Conservation (phyloP, 169 alveolate genomes). For the Plasmodium inui region DNA sequence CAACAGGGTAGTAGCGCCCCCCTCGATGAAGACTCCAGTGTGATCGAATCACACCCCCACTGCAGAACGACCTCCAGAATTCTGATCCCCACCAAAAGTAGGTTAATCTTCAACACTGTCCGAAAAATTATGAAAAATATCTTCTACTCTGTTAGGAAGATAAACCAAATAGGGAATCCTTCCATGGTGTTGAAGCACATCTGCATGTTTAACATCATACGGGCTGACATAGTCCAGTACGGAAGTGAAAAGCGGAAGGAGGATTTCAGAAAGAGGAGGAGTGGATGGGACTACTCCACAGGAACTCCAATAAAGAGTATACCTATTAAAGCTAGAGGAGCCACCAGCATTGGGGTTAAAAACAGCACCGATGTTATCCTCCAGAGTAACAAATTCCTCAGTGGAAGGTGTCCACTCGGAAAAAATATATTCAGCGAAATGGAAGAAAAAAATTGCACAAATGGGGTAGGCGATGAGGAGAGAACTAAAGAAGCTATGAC, state of each 20-base stretch:
- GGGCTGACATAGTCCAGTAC: slow-evolving; percentile 1
- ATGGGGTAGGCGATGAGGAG: not conserved
- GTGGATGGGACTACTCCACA: not conserved
- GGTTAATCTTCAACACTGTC: slow-evolving; percentile 20
- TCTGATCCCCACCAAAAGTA: not conserved
- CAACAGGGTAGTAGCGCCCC: not conserved
- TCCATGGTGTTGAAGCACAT: slow-evolving; percentile 6
- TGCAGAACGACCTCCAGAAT: not conserved
- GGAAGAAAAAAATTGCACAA: not conserved
- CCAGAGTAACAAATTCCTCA: not conserved
- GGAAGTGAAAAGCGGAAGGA: not conserved
- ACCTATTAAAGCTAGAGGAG: not conserved
- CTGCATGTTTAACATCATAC: slow-evolving; percentile 18
- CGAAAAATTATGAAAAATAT: slow-evolving; percentile 59
- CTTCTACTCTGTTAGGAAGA: slow-evolving; percentile 25
- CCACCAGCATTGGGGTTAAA: not conserved
- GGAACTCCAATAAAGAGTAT: not conserved
- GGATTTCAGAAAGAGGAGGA: not conserved
- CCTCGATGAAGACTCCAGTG: not conserved
- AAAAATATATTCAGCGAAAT: not conserved
- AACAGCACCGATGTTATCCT: not conserved
- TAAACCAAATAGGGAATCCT: slow-evolving; percentile 28
- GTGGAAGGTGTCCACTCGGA: not conserved
- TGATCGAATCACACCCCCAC: not conserved
- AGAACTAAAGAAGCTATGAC: not conserved